Base-by-base conservation (phyloP, 805 yeast genomes). In the Vanderwaltozyma tropicalis region DNA sequence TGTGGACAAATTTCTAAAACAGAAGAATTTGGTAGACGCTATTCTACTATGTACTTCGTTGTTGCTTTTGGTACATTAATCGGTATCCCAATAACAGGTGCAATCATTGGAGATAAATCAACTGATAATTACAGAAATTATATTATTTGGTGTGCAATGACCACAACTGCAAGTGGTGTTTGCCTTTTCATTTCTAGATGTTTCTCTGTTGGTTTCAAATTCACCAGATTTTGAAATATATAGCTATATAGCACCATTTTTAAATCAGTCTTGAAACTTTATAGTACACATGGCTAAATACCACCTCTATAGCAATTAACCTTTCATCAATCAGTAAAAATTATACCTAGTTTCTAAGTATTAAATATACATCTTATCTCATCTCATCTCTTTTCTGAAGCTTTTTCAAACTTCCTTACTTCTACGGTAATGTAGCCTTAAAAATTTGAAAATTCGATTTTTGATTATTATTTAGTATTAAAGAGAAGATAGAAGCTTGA, bases 21-120 rank as follows among this genome's bases (percentile, higher is more conserved):
- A 11, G 70, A 71, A 35, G 68, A 62, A 39, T 72, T 70, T 52
- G 79, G 79, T 22, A 67, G 64, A 52, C 63, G 74, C 14, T 73
- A 72, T 44, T 72, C 78, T 3, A 70, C 77, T 8, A 69, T 76
- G 58, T 78, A 76, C 52, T 71, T 72, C 28, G 61, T 74, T 46
- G 79, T 74, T 13, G 68, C 81, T 1, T 66, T 76, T 46, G 73
- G 68, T n/a, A 63, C 66, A n/a, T 53, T 74, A 28, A 61, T 68
- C 2, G 66, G 69, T 14, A 60, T 73, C 19, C 78, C 78, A 9
- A 58, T 69, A 18, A 68, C 74, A 1, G 71, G 77, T 35, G 70
- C 71, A 2, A 62, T 72, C 25, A 69, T 71, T 38, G 69, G 67
- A 6, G 50, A 59, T 31, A 63, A 62, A 13, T 41, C 64, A 14